Base-by-base conservation (phyloP, 2,329 filamentous ascomycete genomes). In the Aureobasidium melanogenum region DNA sequence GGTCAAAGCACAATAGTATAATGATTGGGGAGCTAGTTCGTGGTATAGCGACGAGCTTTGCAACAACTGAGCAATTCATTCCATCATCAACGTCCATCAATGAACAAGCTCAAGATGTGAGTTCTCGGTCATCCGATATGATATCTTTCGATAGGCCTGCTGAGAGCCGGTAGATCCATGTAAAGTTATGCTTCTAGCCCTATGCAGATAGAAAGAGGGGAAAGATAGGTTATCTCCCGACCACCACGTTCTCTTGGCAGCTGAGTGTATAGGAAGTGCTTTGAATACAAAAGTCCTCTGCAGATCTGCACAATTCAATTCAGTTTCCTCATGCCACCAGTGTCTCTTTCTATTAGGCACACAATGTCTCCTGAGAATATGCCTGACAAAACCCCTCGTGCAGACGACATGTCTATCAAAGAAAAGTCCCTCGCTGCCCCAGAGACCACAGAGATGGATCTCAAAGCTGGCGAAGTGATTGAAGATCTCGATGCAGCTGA, bases 401-500 rank as follows among this genome's bases (percentile, higher is more conserved):
- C 4, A 19, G 56, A 59, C 17, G 32, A 48, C 15, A 28, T 50
- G n/a, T 48, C 59, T 5, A 55, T 61, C 48, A 44, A 55, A n/a
- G 59, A 54, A 19, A 61, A 61, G 15, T 22, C 38, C n/a, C 15
- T 47, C 15, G 9, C 38, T 5, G 14, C 9, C 8, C 19, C 54
- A 22, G 39, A 54, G 22, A 15, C 48, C 5, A 50, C 39, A 43
- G 48, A 61, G 8, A 30, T 54, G 30, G 65, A 67, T 32, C 34
- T 71, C 39, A 68, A 67, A n/a, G 64, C 64, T 8, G 70, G 72
- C 26, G 68, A 74, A 36, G 65, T 72, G 38, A 62, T 67, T 8
- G 72, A 77, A 32, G 41, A 57, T 15, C 74, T 81, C 17, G 80
- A 82, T 65, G 76, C 78, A 60, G 77, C 76, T 4, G 78, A 77